phyloP scores from a whole-genome alignment of 2,329 filamentous ascomycete species.

The Aspergillus sp. region DNA sequence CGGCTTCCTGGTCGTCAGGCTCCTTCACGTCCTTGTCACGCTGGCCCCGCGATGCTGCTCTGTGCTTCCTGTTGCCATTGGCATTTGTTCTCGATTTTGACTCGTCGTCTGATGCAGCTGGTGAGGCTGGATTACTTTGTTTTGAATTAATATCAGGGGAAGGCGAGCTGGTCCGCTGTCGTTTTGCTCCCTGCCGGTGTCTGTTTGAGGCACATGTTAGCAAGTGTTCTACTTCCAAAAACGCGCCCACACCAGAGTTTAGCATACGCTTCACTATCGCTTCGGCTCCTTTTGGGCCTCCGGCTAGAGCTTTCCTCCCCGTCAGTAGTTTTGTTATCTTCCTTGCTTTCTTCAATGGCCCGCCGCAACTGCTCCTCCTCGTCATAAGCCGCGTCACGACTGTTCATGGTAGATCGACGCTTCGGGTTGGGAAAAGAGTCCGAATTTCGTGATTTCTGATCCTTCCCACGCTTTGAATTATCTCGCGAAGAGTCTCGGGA shows the following conservation, averaged over 20 bases:
- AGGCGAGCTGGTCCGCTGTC: constrained; percentile 78
- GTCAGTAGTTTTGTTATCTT: constrained; percentile 60
- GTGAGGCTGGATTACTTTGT: constrained; percentile 47
- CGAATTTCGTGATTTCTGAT: constrained; percentile 49
- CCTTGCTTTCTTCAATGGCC: constrained; percentile 93
- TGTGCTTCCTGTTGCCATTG: constrained; percentile 57
- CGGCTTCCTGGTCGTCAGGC: constrained; percentile 66
- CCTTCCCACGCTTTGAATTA: constrained; percentile 38
- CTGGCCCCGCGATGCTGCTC: constrained; percentile 56
- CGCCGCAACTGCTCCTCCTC: constrained; percentile 86
- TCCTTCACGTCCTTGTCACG: constrained; percentile 50
- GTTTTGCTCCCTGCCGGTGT: constrained; percentile 69
- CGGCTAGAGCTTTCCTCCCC: constrained; percentile 57
- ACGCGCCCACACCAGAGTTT: background rate
- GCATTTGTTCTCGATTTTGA: constrained; percentile 39
- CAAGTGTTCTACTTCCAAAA: constrained; percentile 16
- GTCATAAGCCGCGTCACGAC: constrained; percentile 89
- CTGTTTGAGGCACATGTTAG: constrained; percentile 50
- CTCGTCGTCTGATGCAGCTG: constrained; percentile 66
- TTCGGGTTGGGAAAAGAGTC: constrained; percentile 66
- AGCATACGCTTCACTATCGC: constrained; percentile 91
- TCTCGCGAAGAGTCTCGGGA: constrained; percentile 46
- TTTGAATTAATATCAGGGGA: constrained; percentile 61
- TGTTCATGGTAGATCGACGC: constrained; percentile 95
- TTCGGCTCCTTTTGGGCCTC: constrained; percentile 78